Evolutionary conservation across 192 early-diverging fungal genomes (phyloP).

Genomic region (Backusella sp.): DNA sequence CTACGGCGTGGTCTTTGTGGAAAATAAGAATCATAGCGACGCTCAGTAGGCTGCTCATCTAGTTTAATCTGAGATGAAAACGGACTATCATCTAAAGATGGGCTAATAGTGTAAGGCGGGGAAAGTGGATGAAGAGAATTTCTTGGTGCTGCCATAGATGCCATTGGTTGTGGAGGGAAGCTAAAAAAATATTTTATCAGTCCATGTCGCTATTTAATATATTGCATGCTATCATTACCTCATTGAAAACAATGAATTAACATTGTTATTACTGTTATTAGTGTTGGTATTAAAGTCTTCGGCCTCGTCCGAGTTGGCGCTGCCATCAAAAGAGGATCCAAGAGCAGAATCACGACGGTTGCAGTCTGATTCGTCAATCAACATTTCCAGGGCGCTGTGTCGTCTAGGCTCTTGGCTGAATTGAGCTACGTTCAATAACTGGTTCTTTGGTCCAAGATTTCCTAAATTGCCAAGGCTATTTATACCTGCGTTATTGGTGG

Average conservation of each 20-base stretch:
- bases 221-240: neutral
- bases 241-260: neutral
- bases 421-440: neutral
- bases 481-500: neutral
- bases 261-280: neutral
- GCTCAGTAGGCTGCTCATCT: neutral
- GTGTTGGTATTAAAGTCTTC: neutral
- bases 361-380: neutral
- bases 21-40: constrained; percentile 1
- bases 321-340: constrained; percentile 19
- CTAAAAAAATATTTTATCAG: constrained; percentile 11
- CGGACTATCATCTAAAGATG: constrained; percentile 1
- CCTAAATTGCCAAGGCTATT: neutral
- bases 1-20: constrained; percentile 44
- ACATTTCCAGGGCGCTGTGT: neutral
- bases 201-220: neutral
- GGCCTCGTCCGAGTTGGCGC: constrained; percentile 23
- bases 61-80: constrained; percentile 7
- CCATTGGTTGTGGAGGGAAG: constrained; percentile 17
- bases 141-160: neutral
- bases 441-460: neutral
- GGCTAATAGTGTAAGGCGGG: constrained; percentile 12
- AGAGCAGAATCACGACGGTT: constrained; percentile 18
- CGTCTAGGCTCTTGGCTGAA: constrained; percentile 5
- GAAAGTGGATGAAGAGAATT: constrained; percentile 17